Evolutionary conservation across 1,284 basidiomycete genomes (phyloP), one percentile per base, ranked within the genome.

Genomic region (Pseudozyma hubeiensis): DNA sequence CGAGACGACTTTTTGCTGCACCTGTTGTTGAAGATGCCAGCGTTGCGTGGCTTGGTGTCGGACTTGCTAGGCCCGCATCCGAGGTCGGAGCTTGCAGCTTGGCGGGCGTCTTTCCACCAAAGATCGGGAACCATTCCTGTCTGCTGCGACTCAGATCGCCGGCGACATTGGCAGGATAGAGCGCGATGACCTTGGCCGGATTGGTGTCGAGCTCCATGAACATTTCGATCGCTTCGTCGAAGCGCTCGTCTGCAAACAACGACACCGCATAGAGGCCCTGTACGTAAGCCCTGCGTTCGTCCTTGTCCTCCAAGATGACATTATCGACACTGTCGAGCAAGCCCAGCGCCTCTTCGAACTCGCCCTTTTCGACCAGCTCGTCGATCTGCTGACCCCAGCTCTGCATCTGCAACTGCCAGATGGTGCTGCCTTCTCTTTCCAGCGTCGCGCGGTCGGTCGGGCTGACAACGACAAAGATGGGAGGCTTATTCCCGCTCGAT

Each of bases 141-240:
- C 86, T 88, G 14, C 90, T 88, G 0, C 91, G 88, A 13, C 90
- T 87, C 11, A 98, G 85, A 34, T 91, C 87, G 5, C 96, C 96
- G 0, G 94, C 89, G 2, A 99, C 89, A 16, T 87, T 87, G 48
- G 91, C 88, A 0, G 94, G 93, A 84, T 93, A 99, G 5, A 98
- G 86, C 0, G 94, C 92, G 13, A 99, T 89, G 0, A 99, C 93
- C 80, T 95, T 93, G 2, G 94, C 93, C 0, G 96, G 96, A 79
- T 97, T 96, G 69, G 93, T 88, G 74, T 98, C 92, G 46, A 96
- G 89, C 44, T 91, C 89, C 52, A 95, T 89, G 83, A 99, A 96
- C 0, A 90, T 89, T 80, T 96, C 91, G 59, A 98, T 90, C 0
- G 96, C 95, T 14, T 87, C 86, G 66, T 92, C 90, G 76, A 88